Base-by-base conservation (phyloP, 148 eudicot species). In the Amaranthus palmeri region DNA sequence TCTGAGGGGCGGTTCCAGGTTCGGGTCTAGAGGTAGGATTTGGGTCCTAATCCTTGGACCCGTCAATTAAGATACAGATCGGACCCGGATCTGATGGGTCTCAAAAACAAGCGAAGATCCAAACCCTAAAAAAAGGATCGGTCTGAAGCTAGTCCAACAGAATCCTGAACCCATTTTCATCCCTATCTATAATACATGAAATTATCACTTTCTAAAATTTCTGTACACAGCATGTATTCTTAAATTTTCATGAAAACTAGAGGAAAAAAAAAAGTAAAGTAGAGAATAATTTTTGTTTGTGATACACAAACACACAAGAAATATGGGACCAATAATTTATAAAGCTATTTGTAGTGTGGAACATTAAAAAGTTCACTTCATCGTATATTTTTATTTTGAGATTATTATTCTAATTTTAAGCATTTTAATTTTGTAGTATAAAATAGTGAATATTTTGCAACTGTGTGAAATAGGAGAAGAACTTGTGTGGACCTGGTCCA, bases 311-410 rank as follows among this genome's bases (percentile, higher is more conserved):
- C 9, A 17, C 60, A 56, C 60, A 15, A 56, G 36, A 56, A 56
- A n/a, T 9, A 56, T 14, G 7, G 60, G 60, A 56, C 60, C 60
- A 56, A 18, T 54, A 44, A 18, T 12, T 2, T 42, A 6, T 59
- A 18, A 41, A n/a, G 58, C 4, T 61, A 54, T 14, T 5, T 5
- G 17, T 5, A 52, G 1, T 2, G 8, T 54, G 64, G 70, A 65
- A 70, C 71, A 74, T 74, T 12, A 47, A 10, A 25, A 66, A 36
- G 58, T 67, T 74, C 36, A 74, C 65, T 7, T 74, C 36, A 25
- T 25, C 36, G 36, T 25, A 25, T 25, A 25, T 25, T 25, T 25
- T 25, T 25, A 56, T n/a, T 54, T 7, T 12, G 69, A 54, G 76
- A 47, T 74, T 25, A 42, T 58, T 8, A 40, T 74, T 65, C 76